A percentile compares a stretch with the other conserved stretches of the same genome.
Evolutionary conservation across 1,284 basidiomycete species (phyloP).

Genomic region (Chalciporus sp.): DNA sequence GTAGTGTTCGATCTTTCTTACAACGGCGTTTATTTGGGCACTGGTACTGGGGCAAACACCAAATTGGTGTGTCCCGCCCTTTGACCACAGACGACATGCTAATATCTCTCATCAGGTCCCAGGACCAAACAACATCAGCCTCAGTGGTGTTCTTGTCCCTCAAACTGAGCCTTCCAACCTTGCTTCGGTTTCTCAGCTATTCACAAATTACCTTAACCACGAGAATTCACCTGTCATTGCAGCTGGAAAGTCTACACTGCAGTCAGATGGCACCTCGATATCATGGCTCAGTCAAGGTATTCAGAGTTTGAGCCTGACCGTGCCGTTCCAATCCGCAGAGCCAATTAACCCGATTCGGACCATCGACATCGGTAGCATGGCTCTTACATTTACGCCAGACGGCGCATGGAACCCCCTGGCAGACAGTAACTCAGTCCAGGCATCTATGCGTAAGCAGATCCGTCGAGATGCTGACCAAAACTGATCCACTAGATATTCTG

Average conservation of each 20-base stretch:
- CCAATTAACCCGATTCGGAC: constrained; percentile 69
- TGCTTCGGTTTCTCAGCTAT: constrained; percentile 59
- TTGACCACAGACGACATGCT: not conserved
- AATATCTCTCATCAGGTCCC: constrained; percentile 40
- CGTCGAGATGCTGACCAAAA: not conserved
- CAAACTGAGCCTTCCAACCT: constrained; percentile 56
- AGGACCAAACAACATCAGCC: constrained; percentile 62
- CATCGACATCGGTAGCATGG: constrained; percentile 67
- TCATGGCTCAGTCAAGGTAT: constrained; percentile 73
- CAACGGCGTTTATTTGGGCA: constrained; percentile 60
- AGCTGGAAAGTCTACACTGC: constrained; percentile 58
- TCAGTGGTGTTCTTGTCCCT: constrained; percentile 60
- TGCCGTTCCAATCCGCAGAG: constrained; percentile 61
- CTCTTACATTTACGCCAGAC: constrained; percentile 57
- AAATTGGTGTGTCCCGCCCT: constrained; percentile 46
- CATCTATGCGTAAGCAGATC: constrained; percentile 49
- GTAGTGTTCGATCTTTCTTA: constrained; percentile 70
- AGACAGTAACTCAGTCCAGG: constrained; percentile 61
- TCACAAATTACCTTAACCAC: constrained; percentile 77
- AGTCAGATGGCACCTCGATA: constrained; percentile 55
- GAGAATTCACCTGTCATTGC: constrained; percentile 62
- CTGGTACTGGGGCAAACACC: constrained; percentile 54
- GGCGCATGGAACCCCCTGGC: constrained; percentile 62
- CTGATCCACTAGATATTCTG: not conserved
- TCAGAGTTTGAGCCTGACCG: constrained; percentile 53